Evolutionary conservation across 768 basidiomycete species (phyloP).

Genomic region (Serendipita vermifera): DNA sequence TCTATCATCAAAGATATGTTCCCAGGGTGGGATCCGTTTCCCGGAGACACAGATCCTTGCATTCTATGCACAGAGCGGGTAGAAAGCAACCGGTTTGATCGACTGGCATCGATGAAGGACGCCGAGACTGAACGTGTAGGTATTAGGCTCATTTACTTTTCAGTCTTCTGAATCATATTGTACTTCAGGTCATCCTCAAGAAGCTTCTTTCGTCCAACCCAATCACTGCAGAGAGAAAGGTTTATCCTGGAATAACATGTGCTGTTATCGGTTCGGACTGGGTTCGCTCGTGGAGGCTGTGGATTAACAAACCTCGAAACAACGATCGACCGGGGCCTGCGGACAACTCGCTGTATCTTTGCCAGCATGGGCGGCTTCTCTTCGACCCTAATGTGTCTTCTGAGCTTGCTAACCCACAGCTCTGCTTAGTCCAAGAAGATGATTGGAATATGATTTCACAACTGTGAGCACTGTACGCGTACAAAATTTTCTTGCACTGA

Average conservation of each 20-base stretch:
- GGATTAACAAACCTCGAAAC: slow-evolving; percentile 48
- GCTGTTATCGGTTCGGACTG: slow-evolving; percentile 52
- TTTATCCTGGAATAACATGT: slow-evolving; percentile 38
- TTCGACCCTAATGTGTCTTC: slow-evolving; percentile 62
- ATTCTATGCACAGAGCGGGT: slow-evolving; percentile 46
- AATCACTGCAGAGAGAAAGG: slow-evolving; percentile 32
- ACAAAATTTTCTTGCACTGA: too few species aligned
- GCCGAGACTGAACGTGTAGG: slow-evolving; percentile 71
- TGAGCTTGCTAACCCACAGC: too few species aligned
- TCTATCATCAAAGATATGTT: slow-evolving; percentile 43
- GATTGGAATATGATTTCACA: too few species aligned
- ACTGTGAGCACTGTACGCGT: too few species aligned
- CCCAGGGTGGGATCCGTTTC: slow-evolving; percentile 49
- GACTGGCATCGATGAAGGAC: slow-evolving; percentile 44
- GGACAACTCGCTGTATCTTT: slow-evolving; percentile 52
- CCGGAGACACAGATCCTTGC: slow-evolving; percentile 42
- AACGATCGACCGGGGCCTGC: slow-evolving; percentile 44
- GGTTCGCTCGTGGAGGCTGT: slow-evolving; percentile 52
- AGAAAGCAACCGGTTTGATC: slow-evolving; percentile 47
- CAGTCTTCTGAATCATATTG: background rate
- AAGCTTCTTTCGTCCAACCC: slow-evolving; percentile 29
- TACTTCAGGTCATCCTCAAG: slow-evolving; percentile 12
- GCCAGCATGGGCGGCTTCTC: slow-evolving; percentile 48
- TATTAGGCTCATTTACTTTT: background rate
- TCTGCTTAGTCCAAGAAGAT: too few species aligned